Base-by-base conservation (phyloP, 2,329 filamentous ascomycete genomes). In the Talaromyces sp. region DNA sequence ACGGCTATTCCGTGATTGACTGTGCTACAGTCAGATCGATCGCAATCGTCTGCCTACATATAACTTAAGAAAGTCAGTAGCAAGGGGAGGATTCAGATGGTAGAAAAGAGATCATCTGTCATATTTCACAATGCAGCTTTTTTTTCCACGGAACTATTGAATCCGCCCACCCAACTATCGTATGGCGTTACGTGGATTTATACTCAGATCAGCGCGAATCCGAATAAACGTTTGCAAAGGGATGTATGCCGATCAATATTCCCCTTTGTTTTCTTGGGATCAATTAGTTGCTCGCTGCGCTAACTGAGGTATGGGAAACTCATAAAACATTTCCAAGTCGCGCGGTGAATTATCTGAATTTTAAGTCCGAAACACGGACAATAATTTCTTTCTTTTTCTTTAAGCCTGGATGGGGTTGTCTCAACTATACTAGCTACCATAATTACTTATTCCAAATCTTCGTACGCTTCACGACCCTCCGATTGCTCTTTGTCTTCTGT, bases 341-440 rank as follows among this genome's bases (percentile, higher is more conserved):
- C n/a, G 46, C 46, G 46, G 46, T n/a, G n/a, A 50, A 50, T 31
- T n/a, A 14, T 44, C 11, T 28, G 5, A 48, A 28, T 16, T 44
- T 31, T 33, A 44, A 44, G 55, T 58, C 55, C 55, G 55, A 58
- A 58, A 16, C 55, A 37, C 55, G 55, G 39, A 21, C 31, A 23
- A 28, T 42, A 28, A 28, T 25, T 25, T 25, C 44, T 50, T 50
- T 50, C 6, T n/a, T 50, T 50, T 50, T 31, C 46, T 16, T 25
- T 28, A 14, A 50, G 23, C 9, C 23, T 31, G 46, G 31, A 50
- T n/a, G n/a, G n/a, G n/a, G n/a, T n/a, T n/a, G n/a, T n/a, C n/a
- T n/a, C n/a, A n/a, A n/a, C n/a, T n/a, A 23, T 23, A 14, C 14
- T 46, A 12, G n/a, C 9, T 46, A 46, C 9, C 25, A 25, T 46